Evolutionary conservation across 805 yeast genomes (phyloP).

Genomic region (Candida stauntonica): DNA sequence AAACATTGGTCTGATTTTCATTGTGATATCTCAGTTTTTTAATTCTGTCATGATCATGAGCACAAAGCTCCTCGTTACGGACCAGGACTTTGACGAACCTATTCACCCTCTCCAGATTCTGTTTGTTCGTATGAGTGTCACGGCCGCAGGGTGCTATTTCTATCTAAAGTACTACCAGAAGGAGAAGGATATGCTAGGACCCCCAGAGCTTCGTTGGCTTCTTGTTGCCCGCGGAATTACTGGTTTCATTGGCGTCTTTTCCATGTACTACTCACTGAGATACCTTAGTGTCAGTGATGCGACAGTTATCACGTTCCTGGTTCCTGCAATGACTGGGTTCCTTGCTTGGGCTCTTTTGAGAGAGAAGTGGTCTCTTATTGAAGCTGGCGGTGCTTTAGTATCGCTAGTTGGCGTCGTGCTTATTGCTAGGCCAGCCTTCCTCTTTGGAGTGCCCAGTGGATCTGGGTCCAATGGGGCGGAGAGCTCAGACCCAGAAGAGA

Average conservation of each 20-base stretch:
- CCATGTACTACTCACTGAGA: constrained; percentile 69
- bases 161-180: constrained; percentile 52
- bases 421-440: constrained; percentile 75
- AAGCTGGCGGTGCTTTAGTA: constrained; percentile 61
- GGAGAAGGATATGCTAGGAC: constrained; percentile 68
- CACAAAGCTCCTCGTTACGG: constrained; percentile 70
- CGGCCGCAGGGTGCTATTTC: constrained; percentile 51
- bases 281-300: constrained; percentile 79
- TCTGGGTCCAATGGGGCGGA: constrained; percentile 19
- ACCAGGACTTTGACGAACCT: constrained; percentile 51
- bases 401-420: constrained; percentile 74
- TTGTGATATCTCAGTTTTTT: constrained; percentile 63
- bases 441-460: constrained; percentile 47
- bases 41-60: constrained; percentile 73
- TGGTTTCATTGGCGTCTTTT: constrained; percentile 80
- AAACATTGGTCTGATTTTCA: constrained; percentile 48
- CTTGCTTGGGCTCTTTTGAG: constrained; percentile 63
- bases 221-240: constrained; percentile 59
- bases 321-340: constrained; percentile 73
- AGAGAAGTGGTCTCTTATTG: constrained; percentile 62
- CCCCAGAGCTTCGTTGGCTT: constrained; percentile 48
- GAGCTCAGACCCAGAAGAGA: constrained; percentile 44
- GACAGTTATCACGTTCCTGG: constrained; percentile 70
- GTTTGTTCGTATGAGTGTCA: constrained; percentile 71
- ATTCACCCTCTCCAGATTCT: constrained; percentile 77